phyloP scores from a whole-genome alignment of 306 rosid species.

The Acacia crassicarpa region DNA sequence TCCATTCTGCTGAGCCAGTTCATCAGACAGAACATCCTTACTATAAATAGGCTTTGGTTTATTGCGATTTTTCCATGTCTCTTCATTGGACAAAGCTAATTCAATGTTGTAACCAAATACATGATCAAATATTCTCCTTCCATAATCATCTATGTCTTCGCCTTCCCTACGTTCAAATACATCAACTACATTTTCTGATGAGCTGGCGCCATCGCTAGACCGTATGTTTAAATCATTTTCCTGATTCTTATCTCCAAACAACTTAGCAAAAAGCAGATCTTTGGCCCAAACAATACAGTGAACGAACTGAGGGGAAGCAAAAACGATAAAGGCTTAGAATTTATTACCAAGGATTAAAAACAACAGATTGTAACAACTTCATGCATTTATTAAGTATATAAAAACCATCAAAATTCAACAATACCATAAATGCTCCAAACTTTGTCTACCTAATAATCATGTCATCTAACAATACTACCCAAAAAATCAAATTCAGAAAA shows the following conservation, averaged over 20 bases:
- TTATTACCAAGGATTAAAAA: not conserved
- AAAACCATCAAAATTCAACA: constrained; percentile 1
- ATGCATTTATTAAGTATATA: not conserved
- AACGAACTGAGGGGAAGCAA: constrained; percentile 66
- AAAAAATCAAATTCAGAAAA: not conserved
- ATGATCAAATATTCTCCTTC: constrained; percentile 89
- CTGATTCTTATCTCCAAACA: constrained; percentile 94
- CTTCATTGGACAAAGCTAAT: constrained; percentile 85
- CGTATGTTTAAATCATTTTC: constrained; percentile 90
- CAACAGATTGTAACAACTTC: constrained; percentile 6
- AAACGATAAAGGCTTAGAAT: not conserved
- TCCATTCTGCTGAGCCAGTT: constrained; percentile 71
- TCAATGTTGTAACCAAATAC: constrained; percentile 95
- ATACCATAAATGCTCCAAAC: not conserved
- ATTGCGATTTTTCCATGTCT: constrained; percentile 95
- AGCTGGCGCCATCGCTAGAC: constrained; percentile 79
- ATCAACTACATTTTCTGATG: constrained; percentile 74
- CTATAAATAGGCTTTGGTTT: constrained; percentile 83
- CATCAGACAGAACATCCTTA: constrained; percentile 66
- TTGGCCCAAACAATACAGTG: constrained; percentile 99
- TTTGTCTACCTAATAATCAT: constrained; percentile 3
- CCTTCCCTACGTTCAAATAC: constrained; percentile 76
- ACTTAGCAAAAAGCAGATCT: constrained; percentile 87
- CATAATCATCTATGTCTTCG: constrained; percentile 86
- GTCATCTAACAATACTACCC: not conserved